Evolutionary conservation across 2,329 filamentous ascomycete species (phyloP), one percentile per base, ranked within the genome.

Genomic region (Alternaria brassicicola): DNA sequence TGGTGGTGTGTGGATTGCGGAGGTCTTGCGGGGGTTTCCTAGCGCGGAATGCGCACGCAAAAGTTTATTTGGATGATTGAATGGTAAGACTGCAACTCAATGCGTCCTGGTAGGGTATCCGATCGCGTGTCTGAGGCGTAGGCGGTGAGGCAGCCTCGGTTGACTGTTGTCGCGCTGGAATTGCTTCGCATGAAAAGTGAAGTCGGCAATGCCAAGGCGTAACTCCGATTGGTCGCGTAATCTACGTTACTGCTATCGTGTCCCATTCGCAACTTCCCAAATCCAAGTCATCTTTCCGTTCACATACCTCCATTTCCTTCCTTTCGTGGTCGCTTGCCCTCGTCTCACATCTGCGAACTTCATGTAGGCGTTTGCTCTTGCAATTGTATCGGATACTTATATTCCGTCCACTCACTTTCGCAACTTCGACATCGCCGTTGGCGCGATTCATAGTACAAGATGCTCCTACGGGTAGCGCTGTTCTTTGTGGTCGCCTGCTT

Each of bases 401-500:
- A 58, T 49, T 66, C 60, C 65, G 59, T 70, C 62, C 65, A 42
- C 49, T 71, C 59, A 55, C 61, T 69, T 58, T 42, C 38, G 46
- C 52, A 55, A 47, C 45, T 58, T 55, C 55, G 39, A 51, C 52
- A 54, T 57, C 53, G 45, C 48, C 49, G 49, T 47, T 39, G 62
- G 64, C 63, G 65, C 65, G 64, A 57, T 64, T 66, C 52, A 55
- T 17, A 52, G 50, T 55, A 51, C 68, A 72, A 61, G 38, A 82
- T 82, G 80, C 73, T 80, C 38, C 67, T 81, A 65, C 74, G 80
- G 65, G 74, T 78, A 66, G 71, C 74, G 35, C 67, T 82, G 52
- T 67, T 81, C 23, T 65, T 82, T 53, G 69, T 81, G 19, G 67
- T 82, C 49, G 71, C 79, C 42, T 78, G 74, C 60, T 64, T 84